Conservation (phyloP, 805 yeast genomes). For the Zygotorulaspora sp. region DNA sequence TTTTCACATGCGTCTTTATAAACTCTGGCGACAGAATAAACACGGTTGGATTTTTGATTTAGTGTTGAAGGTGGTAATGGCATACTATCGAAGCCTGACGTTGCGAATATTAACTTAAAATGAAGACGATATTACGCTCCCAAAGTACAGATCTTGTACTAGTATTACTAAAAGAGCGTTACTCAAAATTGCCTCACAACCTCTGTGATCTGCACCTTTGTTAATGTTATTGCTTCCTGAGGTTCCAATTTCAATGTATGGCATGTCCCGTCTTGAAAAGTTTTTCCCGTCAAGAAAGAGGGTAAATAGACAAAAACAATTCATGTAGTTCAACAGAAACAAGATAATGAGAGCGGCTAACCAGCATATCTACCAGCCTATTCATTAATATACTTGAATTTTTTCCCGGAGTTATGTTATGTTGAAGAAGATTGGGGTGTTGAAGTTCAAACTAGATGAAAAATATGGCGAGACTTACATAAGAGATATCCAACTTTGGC, state of each 20-base stretch:
- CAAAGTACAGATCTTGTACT: too few species aligned
- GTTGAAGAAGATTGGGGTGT: slow-evolving; percentile 13
- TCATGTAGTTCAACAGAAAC: neutral
- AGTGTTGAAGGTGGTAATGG: slow-evolving; percentile 35
- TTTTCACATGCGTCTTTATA: slow-evolving; percentile 73
- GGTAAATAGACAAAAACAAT: slow-evolving; percentile 1
- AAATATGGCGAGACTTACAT: slow-evolving; percentile 20
- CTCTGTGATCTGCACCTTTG: too few species aligned
- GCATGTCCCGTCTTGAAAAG: slow-evolving; percentile 7
- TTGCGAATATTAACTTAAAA: neutral
- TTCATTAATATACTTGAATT: too few species aligned
- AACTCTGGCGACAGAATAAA: slow-evolving; percentile 64
- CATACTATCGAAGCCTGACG: slow-evolving; percentile 18
- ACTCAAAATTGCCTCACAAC: too few species aligned
- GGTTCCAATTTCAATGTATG: neutral
- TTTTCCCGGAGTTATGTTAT: slow-evolving; percentile 3
- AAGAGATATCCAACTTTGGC: slow-evolving; percentile 32
- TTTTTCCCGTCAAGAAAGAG: slow-evolving; percentile 7
- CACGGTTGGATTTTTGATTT: slow-evolving; percentile 33
- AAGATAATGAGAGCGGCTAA: neutral
- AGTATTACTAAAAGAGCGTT: too few species aligned
- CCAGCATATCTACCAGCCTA: too few species aligned
- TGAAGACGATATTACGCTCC: too few species aligned
- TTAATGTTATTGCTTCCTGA: too few species aligned
- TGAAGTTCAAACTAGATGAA: slow-evolving; percentile 24